Percentiles rank a stretch among this genome's conserved stretches.
These are phyloP conservation scores for Colletotrichum truncatum DNA, from an alignment of 2,329 filamentous ascomycete genomes.

Conservation along the genomic window DNA sequence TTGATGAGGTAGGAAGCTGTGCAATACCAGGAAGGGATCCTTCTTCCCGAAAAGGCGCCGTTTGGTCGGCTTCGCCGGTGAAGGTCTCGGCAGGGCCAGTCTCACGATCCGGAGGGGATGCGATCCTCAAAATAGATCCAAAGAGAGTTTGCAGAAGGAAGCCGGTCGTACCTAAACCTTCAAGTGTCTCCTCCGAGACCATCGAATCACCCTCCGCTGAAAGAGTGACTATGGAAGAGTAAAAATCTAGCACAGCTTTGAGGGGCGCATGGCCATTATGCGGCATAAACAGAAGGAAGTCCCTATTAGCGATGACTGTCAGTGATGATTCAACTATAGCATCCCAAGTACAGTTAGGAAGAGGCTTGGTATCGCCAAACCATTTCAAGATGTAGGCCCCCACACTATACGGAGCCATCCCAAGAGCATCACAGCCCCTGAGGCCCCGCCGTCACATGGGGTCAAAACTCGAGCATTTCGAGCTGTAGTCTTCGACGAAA, in stretches of 20 bases:
- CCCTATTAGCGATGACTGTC: slow-evolving; percentile 56
- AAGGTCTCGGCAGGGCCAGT: slow-evolving; percentile 33
- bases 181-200: slow-evolving; percentile 88
- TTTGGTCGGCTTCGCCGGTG: slow-evolving; percentile 7
- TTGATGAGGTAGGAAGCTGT: slow-evolving; percentile 25
- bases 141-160: slow-evolving; percentile 79
- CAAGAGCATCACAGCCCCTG: neutral
- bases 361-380: neutral
- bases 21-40: slow-evolving; percentile 6
- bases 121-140: slow-evolving; percentile 78
- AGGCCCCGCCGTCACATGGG: slow-evolving; percentile 6
- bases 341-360: neutral
- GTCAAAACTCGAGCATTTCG: neutral
- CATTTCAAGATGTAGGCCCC: neutral
- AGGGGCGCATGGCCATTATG: slow-evolving; percentile 74
- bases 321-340: slow-evolving; percentile 1
- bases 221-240: slow-evolving; percentile 87
- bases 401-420: neutral
- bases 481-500: neutral
- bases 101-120: slow-evolving; percentile 53
- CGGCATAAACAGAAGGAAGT: slow-evolving; percentile 93
- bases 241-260: slow-evolving; percentile 87
- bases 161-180: slow-evolving; percentile 90
- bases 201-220: slow-evolving; percentile 94
- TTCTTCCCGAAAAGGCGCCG: slow-evolving; percentile 21